Evolutionary conservation across 176 grass and related monocot species (phyloP).

Genomic region (Eragrostis curvula): DNA sequence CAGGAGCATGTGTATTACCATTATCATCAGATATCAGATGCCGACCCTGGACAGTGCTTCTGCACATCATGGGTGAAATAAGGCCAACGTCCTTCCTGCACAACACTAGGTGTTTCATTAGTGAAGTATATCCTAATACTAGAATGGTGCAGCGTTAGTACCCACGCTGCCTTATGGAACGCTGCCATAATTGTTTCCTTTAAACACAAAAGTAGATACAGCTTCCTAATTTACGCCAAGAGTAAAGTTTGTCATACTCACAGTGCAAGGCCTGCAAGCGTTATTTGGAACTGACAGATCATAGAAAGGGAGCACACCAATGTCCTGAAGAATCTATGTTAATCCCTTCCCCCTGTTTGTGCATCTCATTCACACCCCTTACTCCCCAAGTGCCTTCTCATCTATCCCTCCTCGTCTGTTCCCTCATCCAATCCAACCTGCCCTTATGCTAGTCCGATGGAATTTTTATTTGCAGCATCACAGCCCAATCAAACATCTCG

Average conservation of each 20-base stretch:
- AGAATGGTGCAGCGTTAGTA: neutral
- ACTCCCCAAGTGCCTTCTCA: neutral
- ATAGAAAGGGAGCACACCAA: too few relatives aligned
- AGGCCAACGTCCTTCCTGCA: conserved; percentile 81
- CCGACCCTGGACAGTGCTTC: conserved; percentile 81
- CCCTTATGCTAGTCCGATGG: neutral
- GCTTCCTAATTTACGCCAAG: neutral
- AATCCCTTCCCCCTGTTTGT: neutral
- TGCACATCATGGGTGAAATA: conserved; percentile 54
- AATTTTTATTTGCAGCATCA: neutral
- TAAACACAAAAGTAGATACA: neutral
- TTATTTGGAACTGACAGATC: neutral
- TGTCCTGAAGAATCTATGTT: neutral
- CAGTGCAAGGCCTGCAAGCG: neutral
- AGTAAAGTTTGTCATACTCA: neutral
- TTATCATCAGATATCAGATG: conserved; percentile 92
- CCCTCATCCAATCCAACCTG: conserved; percentile 10
- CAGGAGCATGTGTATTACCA: conserved; percentile 46
- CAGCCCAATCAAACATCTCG: neutral
- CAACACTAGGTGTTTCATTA: neutral
- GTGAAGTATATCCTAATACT: conserved; percentile 5
- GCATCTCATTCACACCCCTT: neutral
- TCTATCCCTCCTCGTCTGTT: neutral
- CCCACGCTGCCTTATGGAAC: neutral
- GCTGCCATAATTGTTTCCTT: neutral